phyloP scores from a whole-genome alignment of 495 filamentous ascomycete species.

The Tuber melanosporum region DNA sequence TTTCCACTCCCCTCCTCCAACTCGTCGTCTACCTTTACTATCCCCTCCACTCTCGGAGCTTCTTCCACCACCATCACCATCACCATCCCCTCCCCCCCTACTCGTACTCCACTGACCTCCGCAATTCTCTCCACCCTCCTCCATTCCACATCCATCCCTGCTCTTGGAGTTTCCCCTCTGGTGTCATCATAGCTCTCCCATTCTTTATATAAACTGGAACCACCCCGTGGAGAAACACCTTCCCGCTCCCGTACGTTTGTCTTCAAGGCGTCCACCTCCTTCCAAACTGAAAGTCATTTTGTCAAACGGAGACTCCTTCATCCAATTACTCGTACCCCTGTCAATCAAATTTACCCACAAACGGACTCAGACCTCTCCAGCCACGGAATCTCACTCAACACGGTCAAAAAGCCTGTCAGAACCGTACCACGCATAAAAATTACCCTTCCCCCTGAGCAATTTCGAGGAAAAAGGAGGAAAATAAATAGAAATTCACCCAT shows the following conservation, averaged over 20 bases:
- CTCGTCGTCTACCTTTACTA: not conserved
- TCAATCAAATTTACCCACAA: conserved; percentile 6
- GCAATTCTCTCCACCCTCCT: not conserved
- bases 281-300: conserved; percentile 9
- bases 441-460: conserved; percentile 17
- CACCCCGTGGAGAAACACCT: conserved; percentile 15
- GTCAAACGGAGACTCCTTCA: conserved; percentile 11
- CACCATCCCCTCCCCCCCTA: not conserved
- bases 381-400: conserved; percentile 4
- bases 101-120: not conserved
- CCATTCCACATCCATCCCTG: not conserved
- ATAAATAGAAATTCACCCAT: conserved; percentile 9
- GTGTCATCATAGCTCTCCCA: conserved; percentile 8
- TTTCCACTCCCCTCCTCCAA: not conserved
- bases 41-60: not conserved
- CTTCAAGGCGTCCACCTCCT: conserved; percentile 8
- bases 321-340: conserved; percentile 1
- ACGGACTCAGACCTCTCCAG: not conserved
- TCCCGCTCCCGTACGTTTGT: conserved; percentile 29
- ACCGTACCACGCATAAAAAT: conserved; percentile 11
- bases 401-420: not conserved
- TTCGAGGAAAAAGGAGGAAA: not conserved
- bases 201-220: conserved; percentile 29
- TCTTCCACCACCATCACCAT: not conserved
- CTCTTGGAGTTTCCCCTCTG: not conserved